Evolutionary conservation across 495 filamentous ascomycete genomes (phyloP).

Genomic region (Hypomontagnella monticulosa): DNA sequence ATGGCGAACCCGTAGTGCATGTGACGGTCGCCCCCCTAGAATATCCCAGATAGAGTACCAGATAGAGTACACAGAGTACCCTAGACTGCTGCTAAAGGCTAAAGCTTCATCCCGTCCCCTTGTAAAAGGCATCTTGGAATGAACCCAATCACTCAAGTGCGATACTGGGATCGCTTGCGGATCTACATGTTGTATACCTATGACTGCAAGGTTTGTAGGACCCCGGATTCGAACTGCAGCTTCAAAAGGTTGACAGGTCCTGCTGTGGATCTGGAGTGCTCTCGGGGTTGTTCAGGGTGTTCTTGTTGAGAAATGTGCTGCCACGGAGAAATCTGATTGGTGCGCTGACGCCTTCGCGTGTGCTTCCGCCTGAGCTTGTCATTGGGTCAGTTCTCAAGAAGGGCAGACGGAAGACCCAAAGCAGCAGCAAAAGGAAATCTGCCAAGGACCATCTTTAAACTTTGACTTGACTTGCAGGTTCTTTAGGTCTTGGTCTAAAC

Average conservation of each 20-base stretch:
- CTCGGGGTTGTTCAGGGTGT: background rate
- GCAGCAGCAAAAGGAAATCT: background rate
- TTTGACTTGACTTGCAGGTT: background rate
- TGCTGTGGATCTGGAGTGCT: conserved; percentile 10
- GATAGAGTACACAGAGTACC: too few relatives aligned
- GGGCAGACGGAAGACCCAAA: conserved; percentile 15
- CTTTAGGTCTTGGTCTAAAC: too few relatives aligned
- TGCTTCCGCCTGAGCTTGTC: conserved; percentile 30
- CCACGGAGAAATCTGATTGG: conserved; percentile 26
- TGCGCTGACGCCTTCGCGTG: conserved; percentile 26
- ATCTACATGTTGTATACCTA: background rate
- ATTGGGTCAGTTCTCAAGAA: conserved; percentile 20
- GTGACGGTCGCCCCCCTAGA: conserved; percentile 14
- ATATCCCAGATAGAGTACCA: too few relatives aligned
- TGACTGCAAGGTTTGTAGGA: conserved; percentile 23
- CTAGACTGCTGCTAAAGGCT: background rate
- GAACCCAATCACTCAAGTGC: conserved; percentile 17
- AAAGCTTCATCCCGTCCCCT: conserved; percentile 17
- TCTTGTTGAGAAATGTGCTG: conserved; percentile 32
- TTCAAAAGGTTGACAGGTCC: conserved; percentile 11
- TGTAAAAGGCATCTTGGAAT: conserved; percentile 4
- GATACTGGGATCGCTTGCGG: conserved; percentile 6
- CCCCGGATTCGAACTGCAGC: conserved; percentile 31
- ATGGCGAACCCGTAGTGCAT: conserved; percentile 16
- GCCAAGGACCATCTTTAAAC: background rate